Evolutionary conservation across 306 rosid species (phyloP).

Genomic region (Trichosanthes truncata): DNA sequence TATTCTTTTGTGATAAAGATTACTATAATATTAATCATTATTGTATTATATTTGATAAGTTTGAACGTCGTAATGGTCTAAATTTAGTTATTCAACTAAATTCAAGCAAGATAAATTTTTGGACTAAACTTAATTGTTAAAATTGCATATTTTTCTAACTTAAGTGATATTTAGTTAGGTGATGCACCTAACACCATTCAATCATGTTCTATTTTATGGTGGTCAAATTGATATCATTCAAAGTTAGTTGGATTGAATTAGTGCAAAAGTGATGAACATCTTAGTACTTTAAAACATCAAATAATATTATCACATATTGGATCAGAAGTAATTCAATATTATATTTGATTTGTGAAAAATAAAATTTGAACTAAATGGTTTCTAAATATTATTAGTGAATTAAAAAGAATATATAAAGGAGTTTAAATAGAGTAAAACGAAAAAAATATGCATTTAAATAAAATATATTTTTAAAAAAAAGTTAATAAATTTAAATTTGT

Average conservation of each 20-base stretch:
- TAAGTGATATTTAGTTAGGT: background rate
- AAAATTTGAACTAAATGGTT: background rate
- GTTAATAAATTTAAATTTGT: no score
- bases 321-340: no score
- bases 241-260: background rate
- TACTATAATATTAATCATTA: background rate
- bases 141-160: background rate
- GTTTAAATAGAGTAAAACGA: background rate
- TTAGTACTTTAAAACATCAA: background rate
- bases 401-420: background rate
- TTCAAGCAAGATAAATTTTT: background rate
- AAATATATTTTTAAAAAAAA: no score
- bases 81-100: background rate
- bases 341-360: background rate
- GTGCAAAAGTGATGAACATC: no score
- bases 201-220: background rate
- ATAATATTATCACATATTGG: background rate
- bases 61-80: background rate
- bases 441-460: background rate
- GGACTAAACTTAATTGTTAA: background rate
- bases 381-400: background rate
- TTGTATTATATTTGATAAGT: background rate
- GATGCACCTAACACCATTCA: background rate
- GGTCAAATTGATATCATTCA: background rate
- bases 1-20: background rate